These are phyloP conservation scores for Wickerhamiella pararugosa DNA, from an alignment of 1,139 yeast genomes.

Conservation along the genomic window DNA sequence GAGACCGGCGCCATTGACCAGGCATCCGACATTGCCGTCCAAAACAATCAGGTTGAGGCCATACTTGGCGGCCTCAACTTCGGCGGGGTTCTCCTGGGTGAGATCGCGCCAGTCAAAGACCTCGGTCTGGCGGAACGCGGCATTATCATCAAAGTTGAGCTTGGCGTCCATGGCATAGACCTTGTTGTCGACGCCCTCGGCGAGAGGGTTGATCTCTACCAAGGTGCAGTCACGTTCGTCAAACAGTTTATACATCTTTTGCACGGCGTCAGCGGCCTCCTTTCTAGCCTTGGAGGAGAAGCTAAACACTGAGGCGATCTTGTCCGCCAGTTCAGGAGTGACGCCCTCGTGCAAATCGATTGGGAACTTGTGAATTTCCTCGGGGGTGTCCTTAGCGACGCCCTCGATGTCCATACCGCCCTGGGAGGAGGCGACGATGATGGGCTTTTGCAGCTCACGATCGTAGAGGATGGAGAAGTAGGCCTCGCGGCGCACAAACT, in stretches of 20 bases:
- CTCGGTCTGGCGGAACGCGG: conserved; percentile 87
- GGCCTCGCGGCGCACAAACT: conserved; percentile 86
- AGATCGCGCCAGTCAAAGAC: conserved; percentile 94
- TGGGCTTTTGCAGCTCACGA: conserved; percentile 77
- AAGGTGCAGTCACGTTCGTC: conserved; percentile 90
- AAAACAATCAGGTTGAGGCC: conserved; percentile 93
- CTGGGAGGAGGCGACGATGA: conserved; percentile 90
- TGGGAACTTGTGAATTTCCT: conserved; percentile 80
- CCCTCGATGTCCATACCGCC: conserved; percentile 99
- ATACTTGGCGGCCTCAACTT: conserved; percentile 77
- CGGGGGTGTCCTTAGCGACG: conserved; percentile 85
- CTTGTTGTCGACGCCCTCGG: conserved; percentile 80
- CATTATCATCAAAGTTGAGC: conserved; percentile 95
- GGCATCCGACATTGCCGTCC: conserved; percentile 96
- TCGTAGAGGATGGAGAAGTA: conserved; percentile 91
- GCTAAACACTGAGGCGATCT: conserved; percentile 69
- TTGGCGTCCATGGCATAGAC: conserved; percentile 99
- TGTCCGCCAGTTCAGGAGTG: conserved; percentile 57
- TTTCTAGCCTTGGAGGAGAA: conserved; percentile 65
- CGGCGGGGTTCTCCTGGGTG: conserved; percentile 97
- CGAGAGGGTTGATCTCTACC: conserved; percentile 95
- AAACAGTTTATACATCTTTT: conserved; percentile 80
- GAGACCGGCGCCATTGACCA: conserved; percentile 98
- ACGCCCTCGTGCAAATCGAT: conserved; percentile 69
- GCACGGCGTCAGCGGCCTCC: conserved; percentile 77